Evolutionary conservation across 2,329 filamentous ascomycete species (phyloP).

Genomic region (Fusarium tuaranense): DNA sequence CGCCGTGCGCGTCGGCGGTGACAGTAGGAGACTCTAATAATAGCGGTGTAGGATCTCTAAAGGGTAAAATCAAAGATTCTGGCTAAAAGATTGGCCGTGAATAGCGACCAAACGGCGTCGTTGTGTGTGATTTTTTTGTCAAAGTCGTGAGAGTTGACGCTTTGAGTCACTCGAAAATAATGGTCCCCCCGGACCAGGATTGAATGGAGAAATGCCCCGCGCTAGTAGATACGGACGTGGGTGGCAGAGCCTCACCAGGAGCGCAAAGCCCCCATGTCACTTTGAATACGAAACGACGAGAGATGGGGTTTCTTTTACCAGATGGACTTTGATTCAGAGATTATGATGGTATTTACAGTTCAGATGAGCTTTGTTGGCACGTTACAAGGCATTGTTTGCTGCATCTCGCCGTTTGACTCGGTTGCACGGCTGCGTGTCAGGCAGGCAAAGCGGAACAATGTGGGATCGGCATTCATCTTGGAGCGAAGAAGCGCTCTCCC

Average conservation of each 20-base stretch:
- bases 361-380: neutral
- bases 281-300: neutral
- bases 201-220: constrained; percentile 49
- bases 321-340: neutral
- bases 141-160: constrained; percentile 25
- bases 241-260: constrained; percentile 28
- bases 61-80: neutral
- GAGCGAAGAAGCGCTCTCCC: neutral
- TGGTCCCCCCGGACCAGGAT: constrained; percentile 40
- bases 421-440: neutral
- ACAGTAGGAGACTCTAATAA: neutral
- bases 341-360: neutral
- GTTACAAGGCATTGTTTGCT: neutral
- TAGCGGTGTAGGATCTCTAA: neutral
- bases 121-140: constrained; percentile 18
- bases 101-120: neutral
- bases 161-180: constrained; percentile 52
- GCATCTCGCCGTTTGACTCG: neutral
- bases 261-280: neutral
- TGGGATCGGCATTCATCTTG: neutral
- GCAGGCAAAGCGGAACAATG: neutral
- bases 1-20: constrained; percentile 12
- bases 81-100: neutral
- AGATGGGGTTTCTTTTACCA: neutral
- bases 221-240: constrained; percentile 41